phyloP scores from a whole-genome alignment of 371 early-diverging fungal genomes.

The Funneliformis caledonium region DNA sequence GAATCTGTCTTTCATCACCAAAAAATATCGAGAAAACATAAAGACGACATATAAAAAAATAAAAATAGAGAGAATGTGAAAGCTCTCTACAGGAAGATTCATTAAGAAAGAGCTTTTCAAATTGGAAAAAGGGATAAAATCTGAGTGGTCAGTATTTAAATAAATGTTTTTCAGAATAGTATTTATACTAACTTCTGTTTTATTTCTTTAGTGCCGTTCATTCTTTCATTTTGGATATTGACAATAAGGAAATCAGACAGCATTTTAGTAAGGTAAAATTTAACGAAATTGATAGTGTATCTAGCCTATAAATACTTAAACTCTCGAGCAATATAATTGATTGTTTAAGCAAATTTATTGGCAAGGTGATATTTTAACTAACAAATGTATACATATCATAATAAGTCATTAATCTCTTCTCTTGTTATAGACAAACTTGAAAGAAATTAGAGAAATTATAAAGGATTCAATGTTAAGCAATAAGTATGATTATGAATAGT shows the following conservation, averaged over 20 bases:
- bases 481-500: conserved; percentile 22
- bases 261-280: conserved; percentile 35
- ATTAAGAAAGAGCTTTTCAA: conserved; percentile 28
- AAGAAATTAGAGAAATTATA: conserved; percentile 33
- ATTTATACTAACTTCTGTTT: too few species aligned
- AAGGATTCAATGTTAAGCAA: conserved; percentile 23
- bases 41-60: conserved; percentile 11
- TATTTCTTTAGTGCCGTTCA: conserved; percentile 32
- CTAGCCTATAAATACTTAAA: conserved; percentile 10
- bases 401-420: conserved; percentile 29
- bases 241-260: conserved; percentile 18
- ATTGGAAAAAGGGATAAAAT: conserved; percentile 4
- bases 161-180: too few species aligned
- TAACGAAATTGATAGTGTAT: conserved; percentile 19
- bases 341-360: conserved; percentile 22
- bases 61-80: conserved; percentile 25
- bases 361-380: conserved; percentile 8
- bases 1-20: not conserved
- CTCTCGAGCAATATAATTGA: conserved; percentile 16
- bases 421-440: conserved; percentile 33
- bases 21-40: not conserved
- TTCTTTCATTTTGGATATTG: conserved; percentile 39
- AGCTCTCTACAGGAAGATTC: conserved; percentile 21
- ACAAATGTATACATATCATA: conserved; percentile 3
- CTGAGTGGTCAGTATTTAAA: conserved; percentile 25